These are phyloP conservation scores for Plasmodium berghei DNA, from an alignment of 169 alveolate species.

Conservation along the genomic window DNA sequence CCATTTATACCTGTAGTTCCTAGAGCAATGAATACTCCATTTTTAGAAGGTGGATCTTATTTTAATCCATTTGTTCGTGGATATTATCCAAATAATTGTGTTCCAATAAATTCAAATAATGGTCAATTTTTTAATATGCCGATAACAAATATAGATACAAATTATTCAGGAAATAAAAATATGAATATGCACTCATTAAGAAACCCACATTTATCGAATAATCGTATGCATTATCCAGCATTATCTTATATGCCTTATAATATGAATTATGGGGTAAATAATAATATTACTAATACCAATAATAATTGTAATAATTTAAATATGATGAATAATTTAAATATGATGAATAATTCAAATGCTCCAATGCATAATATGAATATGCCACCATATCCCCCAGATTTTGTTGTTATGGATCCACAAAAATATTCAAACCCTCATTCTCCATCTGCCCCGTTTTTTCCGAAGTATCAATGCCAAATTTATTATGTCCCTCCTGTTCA, in stretches of 20 bases:
- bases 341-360: constrained; percentile 29
- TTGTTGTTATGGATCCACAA: constrained; percentile 48
- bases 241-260: constrained; percentile 24
- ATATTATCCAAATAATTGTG: constrained; percentile 37
- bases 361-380: constrained; percentile 45
- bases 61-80: constrained; percentile 44
- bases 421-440: constrained; percentile 50
- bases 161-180: constrained; percentile 56
- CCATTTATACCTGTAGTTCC: constrained; percentile 52
- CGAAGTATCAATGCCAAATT: constrained; percentile 50
- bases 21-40: constrained; percentile 14
- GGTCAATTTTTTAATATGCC: constrained; percentile 46
- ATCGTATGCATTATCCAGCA: constrained; percentile 26
- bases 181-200: constrained; percentile 28
- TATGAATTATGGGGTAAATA: constrained; percentile 27
- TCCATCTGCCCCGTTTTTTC: constrained; percentile 48
- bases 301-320: no score
- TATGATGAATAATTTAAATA: constrained; percentile 32
- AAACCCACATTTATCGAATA: constrained; percentile 45
- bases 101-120: constrained; percentile 25
- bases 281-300: not conserved
- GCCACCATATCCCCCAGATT: constrained; percentile 51
- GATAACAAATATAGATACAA: constrained; percentile 29
- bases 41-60: constrained; percentile 31
- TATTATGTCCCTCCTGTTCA: constrained; percentile 42